A percentile compares a stretch with the other conserved stretches of the same genome.
phyloP scores from a whole-genome alignment of 2,329 filamentous ascomycete genomes.

The Didymella pomorum region DNA sequence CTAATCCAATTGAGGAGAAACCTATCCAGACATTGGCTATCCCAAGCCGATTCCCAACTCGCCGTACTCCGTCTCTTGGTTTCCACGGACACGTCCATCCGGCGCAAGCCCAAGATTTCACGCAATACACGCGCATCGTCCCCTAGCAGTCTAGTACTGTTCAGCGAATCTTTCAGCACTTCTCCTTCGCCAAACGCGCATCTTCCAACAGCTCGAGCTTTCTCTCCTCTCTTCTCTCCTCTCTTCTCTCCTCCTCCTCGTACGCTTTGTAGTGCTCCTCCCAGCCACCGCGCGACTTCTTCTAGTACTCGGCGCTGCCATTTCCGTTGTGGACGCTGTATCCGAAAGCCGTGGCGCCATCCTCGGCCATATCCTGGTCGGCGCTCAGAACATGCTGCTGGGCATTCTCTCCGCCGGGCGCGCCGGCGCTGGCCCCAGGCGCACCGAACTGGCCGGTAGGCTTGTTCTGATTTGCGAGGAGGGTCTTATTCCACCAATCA shows the following conservation, averaged over 20 bases:
- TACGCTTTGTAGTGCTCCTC: background rate
- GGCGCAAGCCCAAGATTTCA: background rate
- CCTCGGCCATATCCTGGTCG: slow-evolving; percentile 55
- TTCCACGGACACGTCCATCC: slow-evolving; percentile 5
- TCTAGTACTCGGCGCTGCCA: slow-evolving; percentile 50
- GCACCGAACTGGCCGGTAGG: slow-evolving; percentile 54
- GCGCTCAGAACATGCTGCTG: slow-evolving; percentile 55
- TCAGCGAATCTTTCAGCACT: background rate
- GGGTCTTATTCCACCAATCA: slow-evolving; percentile 71
- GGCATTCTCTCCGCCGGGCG: slow-evolving; percentile 48
- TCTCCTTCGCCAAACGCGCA: background rate
- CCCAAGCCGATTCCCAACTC: slow-evolving; percentile 1
- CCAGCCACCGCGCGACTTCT: slow-evolving; percentile 22
- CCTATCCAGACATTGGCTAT: slow-evolving; percentile 11
- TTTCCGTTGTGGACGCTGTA: slow-evolving; percentile 54
- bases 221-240: background rate
- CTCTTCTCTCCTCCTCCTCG: slow-evolving; percentile 7
- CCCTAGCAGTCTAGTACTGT: slow-evolving; percentile 5
- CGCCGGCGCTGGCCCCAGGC: slow-evolving; percentile 46
- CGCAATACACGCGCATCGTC: background rate
- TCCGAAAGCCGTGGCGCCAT: slow-evolving; percentile 52
- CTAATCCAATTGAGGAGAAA: slow-evolving; percentile 26
- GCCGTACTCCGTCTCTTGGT: slow-evolving; percentile 12
- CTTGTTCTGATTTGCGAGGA: slow-evolving; percentile 75
- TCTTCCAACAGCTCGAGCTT: no score